Evolutionary conservation across 75 land plant species (phyloP).

Genomic region (Chamaecyparis obtusa): DNA sequence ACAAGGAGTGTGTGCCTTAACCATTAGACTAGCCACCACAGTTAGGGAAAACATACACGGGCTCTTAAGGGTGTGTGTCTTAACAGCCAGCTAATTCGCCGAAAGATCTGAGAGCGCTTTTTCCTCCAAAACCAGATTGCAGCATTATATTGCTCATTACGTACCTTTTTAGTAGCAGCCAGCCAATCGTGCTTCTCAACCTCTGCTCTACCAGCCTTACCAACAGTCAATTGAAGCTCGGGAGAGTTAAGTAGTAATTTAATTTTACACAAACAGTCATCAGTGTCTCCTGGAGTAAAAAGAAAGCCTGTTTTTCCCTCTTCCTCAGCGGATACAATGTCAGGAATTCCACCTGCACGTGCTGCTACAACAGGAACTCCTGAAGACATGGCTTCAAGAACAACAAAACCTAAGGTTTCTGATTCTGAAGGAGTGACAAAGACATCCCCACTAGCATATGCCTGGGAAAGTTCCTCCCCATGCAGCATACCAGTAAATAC

Average conservation of each 20-base stretch:
- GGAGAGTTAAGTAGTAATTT: constrained; percentile 35
- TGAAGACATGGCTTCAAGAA: constrained; percentile 99
- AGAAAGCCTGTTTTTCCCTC: constrained; percentile 88
- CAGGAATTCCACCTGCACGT: constrained; percentile 96
- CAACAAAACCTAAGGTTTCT: constrained; percentile 95
- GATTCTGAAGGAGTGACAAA: constrained; percentile 98
- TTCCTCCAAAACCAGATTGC: constrained; percentile 98
- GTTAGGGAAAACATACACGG: not conserved
- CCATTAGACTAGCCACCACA: not conserved
- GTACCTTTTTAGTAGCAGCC: constrained; percentile 80
- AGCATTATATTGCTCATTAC: constrained; percentile 93
- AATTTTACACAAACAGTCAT: constrained; percentile 82
- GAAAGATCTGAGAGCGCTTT: constrained; percentile 59
- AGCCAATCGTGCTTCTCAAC: constrained; percentile 96
- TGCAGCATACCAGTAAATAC: constrained; percentile 94
- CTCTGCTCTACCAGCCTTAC: constrained; percentile 78
- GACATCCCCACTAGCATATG: constrained; percentile 97
- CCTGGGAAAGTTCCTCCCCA: constrained; percentile 96
- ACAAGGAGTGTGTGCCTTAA: not conserved
- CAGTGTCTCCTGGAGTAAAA: constrained; percentile 80
- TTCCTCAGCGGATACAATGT: constrained; percentile 75
- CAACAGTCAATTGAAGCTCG: constrained; percentile 64
- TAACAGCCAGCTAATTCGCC: constrained; percentile 19
- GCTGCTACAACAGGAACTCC: constrained; percentile 94
- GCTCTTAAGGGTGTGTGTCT: not conserved